Base-by-base conservation (phyloP, 495 filamentous ascomycete genomes). In the Aspergillus affinis region DNA sequence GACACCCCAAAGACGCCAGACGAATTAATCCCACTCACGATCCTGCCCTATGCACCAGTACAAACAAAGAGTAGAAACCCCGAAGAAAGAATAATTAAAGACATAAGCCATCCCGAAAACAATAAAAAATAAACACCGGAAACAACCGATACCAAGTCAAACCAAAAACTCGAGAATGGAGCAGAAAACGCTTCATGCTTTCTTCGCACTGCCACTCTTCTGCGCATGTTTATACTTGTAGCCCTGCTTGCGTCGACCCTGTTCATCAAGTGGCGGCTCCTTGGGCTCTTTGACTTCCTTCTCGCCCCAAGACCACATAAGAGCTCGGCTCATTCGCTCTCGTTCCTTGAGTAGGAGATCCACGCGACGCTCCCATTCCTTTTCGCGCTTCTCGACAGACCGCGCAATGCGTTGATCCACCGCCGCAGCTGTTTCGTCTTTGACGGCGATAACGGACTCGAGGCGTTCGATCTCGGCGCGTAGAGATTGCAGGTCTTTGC, bases 291-390 rank as follows among this genome's bases (percentile, higher is more conserved):
- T 76, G 57, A 78, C 48, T 45, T 83, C 81, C 56, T 82, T 79
- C 64, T 79, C 78, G 0, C 80, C 80, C 80, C 79, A 81, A 4
- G 58, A 65, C 73, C 68, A 73, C 72, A 83, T 69, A 55, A 83
- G 69, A 15, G 75, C 80, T 55, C 76, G 81, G 15, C 76, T 78
- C 77, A 84, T 78, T 48, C 75, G 79, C 30, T 81, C 82, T 41
- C 82, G 73, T 57, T 88, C 84, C 60, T 78, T 78, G 48, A 88
- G 82, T 8, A 84, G 62, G 7, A 85, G 60, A 50, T 84, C 75
- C 12, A 80, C 68, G 12, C 81, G 75, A 0, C 76, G 71, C 55
- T 79, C 73, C 81, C 81, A 83, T 57, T 82, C 80, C 41, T 72
- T 72, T 65, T 83, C 81, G 41, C 79, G 73, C 57, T 75, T 77